Percentiles rank a stretch among this genome's conserved stretches.
These are phyloP conservation scores for Paramecium pentaurelia DNA, from an alignment of 73 alveolate species.

Conservation along the genomic window DNA sequence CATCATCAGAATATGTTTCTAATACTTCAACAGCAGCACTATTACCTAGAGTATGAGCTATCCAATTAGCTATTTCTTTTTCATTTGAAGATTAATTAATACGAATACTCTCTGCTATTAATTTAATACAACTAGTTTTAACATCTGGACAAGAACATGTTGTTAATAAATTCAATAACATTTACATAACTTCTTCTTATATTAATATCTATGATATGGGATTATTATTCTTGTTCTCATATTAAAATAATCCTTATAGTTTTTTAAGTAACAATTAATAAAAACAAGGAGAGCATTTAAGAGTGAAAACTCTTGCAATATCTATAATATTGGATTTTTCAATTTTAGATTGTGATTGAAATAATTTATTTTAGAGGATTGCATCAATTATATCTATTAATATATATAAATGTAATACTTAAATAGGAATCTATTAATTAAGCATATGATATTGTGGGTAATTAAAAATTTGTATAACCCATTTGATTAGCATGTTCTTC, in stretches of 20 bases:
- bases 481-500: constrained; percentile 38
- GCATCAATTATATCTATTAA: constrained; percentile 5
- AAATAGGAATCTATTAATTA: not conserved
- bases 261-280: not conserved
- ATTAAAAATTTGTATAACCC: not conserved
- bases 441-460: not conserved
- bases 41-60: constrained; percentile 39
- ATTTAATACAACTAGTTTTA: constrained; percentile 38
- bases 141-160: constrained; percentile 51
- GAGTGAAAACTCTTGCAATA: constrained; percentile 14
- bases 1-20: not conserved
- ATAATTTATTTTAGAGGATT: not conserved
- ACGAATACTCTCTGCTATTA: constrained; percentile 7
- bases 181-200: not conserved
- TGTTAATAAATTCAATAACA: constrained; percentile 15
- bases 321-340: not conserved
- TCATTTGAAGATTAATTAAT: not conserved
- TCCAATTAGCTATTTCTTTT: constrained; percentile 12
- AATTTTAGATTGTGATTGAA: constrained; percentile 7
- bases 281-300: constrained; percentile 27
- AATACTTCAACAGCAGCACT: constrained; percentile 28
- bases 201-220: not conserved
- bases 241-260: not conserved
- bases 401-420: not conserved
- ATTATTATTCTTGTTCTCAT: not conserved